A percentile compares a stretch with the other conserved stretches of the same genome.
These are phyloP conservation scores for Phytophthora syringae DNA, from an alignment of 352 stramenopile species.

Conservation along the genomic window DNA sequence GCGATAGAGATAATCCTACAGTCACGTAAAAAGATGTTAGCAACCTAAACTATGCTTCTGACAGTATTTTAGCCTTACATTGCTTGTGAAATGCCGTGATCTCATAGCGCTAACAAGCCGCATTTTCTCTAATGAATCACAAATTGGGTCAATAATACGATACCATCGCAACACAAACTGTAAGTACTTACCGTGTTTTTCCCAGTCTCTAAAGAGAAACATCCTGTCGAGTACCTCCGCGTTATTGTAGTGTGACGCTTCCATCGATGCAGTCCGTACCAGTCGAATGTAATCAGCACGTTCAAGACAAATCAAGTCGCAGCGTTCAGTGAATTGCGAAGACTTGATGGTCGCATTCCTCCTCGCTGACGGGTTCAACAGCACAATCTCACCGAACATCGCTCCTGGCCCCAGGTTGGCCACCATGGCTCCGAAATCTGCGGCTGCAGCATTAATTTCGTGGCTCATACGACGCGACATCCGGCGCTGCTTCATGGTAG, in stretches of 20 bases:
- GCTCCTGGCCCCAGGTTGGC: slow-evolving; percentile 69
- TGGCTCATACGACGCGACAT: slow-evolving; percentile 33
- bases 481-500: slow-evolving; percentile 19
- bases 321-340: slow-evolving; percentile 67
- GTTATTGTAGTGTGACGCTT: slow-evolving; percentile 81
- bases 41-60: background rate
- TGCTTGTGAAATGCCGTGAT: slow-evolving; percentile 66
- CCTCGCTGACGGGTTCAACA: slow-evolving; percentile 67
- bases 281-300: slow-evolving; percentile 77
- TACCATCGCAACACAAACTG: background rate
- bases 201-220: slow-evolving; percentile 72
- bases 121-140: slow-evolving; percentile 66
- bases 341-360: slow-evolving; percentile 78
- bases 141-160: background rate
- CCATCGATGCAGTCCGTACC: slow-evolving; percentile 77
- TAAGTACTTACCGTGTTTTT: slow-evolving; percentile 59
- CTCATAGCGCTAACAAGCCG: slow-evolving; percentile 70
- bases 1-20: slow-evolving; percentile 74
- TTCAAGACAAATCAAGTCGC: slow-evolving; percentile 75
- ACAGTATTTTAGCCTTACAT: slow-evolving; percentile 41
- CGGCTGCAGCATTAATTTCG: slow-evolving; percentile 12
- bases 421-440: slow-evolving; percentile 65
- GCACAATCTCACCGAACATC: slow-evolving; percentile 81
- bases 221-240: slow-evolving; percentile 81
- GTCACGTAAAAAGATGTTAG: background rate